Evolutionary conservation across 1,139 yeast species (phyloP), one percentile per base, ranked within the genome.

Genomic region (Debaryomyces psychrophilus): DNA sequence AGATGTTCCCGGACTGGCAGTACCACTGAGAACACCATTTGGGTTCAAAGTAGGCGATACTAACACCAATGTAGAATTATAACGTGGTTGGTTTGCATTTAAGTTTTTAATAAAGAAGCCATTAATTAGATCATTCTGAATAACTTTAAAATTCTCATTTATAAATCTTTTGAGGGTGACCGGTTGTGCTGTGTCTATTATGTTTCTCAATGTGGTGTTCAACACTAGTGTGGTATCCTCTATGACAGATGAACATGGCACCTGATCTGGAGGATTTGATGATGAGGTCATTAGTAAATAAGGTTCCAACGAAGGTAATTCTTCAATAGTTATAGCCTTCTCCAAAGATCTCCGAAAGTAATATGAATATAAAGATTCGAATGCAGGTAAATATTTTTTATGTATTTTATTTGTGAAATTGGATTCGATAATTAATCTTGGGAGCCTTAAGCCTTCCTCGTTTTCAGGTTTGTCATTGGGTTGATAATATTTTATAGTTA

Each of bases 221-320:
- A 90, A 67, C 15, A 90, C 82, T 56, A 90, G 72, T 29, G 90
- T 80, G 38, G 89, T 71, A 61, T 93, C 99, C 60, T 93, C 99
- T 34, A 92, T 82, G 8, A 90, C 85, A 0, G 98, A 90, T 0
- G 96, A 82, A 4, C 87, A 81, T 3, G 95, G 86, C 3, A 87
- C 82, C 41, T 73, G 78, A 51, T 78, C 88, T 8, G 77, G 79
- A 3, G 65, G 52, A 2, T 46, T 47, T 7, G 51, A 41, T 4
- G 50, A 31, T 8, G 52, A 44, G 2, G 52, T 27, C 3, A 52
- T 44, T 5, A 53, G 41, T 46, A 73, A 61, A 43, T 54, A 69
- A 2, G 69, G 53, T 20, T 71, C 75, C 37, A 75, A 55, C 0
- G 67, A 50, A 0, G 96, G 96, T 18, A 87, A 55, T 54, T 87